phyloP scores from a whole-genome alignment of 306 rosid species.

The Quercus glauca region DNA sequence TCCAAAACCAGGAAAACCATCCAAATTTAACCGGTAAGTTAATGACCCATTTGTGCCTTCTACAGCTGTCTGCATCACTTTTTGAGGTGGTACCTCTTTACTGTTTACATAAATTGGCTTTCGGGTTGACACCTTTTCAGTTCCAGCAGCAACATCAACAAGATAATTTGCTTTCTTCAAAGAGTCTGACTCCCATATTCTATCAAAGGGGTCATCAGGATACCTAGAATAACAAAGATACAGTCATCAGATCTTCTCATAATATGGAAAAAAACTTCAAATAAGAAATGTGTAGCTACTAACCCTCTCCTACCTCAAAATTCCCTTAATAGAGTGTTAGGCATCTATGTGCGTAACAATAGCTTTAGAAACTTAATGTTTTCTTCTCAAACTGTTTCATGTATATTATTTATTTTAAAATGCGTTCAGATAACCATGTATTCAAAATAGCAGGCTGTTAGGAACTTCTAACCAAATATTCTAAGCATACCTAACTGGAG shows the following conservation, averaged over 20 bases:
- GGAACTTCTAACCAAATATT: constrained; percentile 8
- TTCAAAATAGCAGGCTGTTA: background rate
- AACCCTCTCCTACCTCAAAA: background rate
- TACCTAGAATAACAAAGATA: constrained; percentile 57
- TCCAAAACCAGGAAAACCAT: constrained; percentile 82
- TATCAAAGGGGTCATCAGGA: constrained; percentile 94
- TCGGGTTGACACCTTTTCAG: constrained; percentile 68
- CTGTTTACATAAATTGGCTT: constrained; percentile 55
- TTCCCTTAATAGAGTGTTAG: background rate
- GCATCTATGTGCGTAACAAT: background rate
- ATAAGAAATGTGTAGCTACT: background rate
- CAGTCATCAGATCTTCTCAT: background rate
- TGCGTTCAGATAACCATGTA: background rate
- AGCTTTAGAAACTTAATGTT: background rate
- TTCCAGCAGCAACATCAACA: constrained; percentile 89
- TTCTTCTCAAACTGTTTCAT: background rate
- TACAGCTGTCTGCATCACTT: constrained; percentile 97
- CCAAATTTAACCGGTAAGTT: constrained; percentile 85
- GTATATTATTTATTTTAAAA: background rate
- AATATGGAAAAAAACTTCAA: background rate
- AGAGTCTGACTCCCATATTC: constrained; percentile 95
- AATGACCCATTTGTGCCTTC: constrained; percentile 85
- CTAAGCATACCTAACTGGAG: constrained; percentile 62
- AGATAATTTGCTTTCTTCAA: constrained; percentile 90
- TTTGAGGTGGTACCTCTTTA: constrained; percentile 76